Evolutionary conservation across 306 rosid genomes (phyloP), one percentile per base, ranked within the genome.

Genomic region (Dalbergia cochinchinensis): DNA sequence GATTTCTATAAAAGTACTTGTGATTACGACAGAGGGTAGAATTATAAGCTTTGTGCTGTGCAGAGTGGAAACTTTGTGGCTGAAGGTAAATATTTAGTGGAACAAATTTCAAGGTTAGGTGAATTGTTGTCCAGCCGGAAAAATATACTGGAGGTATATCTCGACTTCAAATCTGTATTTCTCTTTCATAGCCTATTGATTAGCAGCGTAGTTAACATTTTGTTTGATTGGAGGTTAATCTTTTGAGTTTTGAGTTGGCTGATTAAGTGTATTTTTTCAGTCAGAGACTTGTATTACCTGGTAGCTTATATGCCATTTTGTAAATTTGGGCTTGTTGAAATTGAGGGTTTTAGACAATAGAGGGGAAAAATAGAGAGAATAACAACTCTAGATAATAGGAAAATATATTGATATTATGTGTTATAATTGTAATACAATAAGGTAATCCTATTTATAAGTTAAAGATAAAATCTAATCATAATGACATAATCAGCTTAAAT

Each of bases 111-210:
- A 61, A 90, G 90, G 86, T 81, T 95, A 69, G 99, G 89, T 88
- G 94, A 90, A 83, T 89, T 95, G 71, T 86, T 95, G 80, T 91
- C 98, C 74, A 89, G 87, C 90, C 85, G 82, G 92, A 91, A 86
- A 73, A 81, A 88, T 81, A 90, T 95, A 73, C 83, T 95, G 37
- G 89, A 91, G 98, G 99, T 95, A 89, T 71, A 20, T 50, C 67
- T 61, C 67, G 41, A 76, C 45, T 61, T 44, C 18, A 16, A 45
- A 35, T 54, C 66, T 39, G 13, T 31, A 51, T 51, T 79, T 63
- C 37, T 44, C 60, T 68, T 57, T 83, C 15, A 59, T 60, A 66
- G 8, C 42, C 67, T 67, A 16, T 18, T 15, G 65, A 20, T n/a
- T 54, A 26, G 31, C 58, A 41, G 80, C 64, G 31, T 51, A 69